Conservation (phyloP, 2,329 filamentous ascomycete species). For the Penicillium concentricum region DNA sequence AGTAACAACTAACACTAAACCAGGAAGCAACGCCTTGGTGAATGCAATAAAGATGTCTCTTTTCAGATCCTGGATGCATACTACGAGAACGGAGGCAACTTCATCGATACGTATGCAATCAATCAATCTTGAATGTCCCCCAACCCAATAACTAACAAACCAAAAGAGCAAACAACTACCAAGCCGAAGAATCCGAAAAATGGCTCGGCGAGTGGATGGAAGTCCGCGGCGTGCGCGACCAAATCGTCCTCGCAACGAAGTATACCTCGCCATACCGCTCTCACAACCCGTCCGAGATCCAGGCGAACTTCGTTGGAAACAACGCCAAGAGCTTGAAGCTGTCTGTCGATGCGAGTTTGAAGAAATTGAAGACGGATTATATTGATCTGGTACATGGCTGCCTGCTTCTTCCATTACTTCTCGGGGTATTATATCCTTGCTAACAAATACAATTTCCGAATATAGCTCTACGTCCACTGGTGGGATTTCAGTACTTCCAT, state of each 20-base stretch:
- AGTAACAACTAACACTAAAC: background rate
- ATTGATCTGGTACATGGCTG: conserved; percentile 31
- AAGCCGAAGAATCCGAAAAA: conserved; percentile 49
- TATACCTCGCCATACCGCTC: conserved; percentile 42
- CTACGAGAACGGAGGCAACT: conserved; percentile 52
- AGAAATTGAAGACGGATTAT: conserved; percentile 37
- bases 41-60: conserved; percentile 48
- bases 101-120: conserved; percentile 49
- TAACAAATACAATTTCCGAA: background rate
- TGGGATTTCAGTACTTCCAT: conserved; percentile 67
- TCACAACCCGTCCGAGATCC: conserved; percentile 38
- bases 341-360: conserved; percentile 33
- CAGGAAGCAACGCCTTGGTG: conserved; percentile 34
- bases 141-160: background rate
- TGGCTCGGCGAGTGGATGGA: conserved; percentile 57
- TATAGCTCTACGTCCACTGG: conserved; percentile 61
- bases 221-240: conserved; percentile 46
- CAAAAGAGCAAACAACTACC: conserved; percentile 48
- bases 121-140: background rate
- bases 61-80: conserved; percentile 54
- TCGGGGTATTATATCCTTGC: background rate
- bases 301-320: conserved; percentile 35
- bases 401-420: background rate
- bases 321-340: conserved; percentile 34
- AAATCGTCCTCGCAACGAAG: conserved; percentile 58